Evolutionary conservation across 2,329 filamentous ascomycete species (phyloP).

Genomic region (Phyllosticta capitalensis): DNA sequence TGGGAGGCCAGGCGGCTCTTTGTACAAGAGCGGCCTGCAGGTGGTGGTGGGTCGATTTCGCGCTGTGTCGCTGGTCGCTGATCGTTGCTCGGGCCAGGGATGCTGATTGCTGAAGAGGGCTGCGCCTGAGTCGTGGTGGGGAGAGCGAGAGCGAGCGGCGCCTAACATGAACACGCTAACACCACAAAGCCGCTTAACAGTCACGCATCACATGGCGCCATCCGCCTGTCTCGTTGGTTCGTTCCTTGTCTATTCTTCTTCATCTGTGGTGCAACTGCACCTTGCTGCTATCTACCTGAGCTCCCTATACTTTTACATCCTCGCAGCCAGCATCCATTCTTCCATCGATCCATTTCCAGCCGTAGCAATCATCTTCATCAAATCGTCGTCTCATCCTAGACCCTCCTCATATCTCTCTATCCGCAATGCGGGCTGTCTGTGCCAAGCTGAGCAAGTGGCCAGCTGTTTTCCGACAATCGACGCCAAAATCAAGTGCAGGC

Average conservation of each 20-base stretch:
- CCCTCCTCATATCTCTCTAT: neutral
- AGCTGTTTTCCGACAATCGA: neutral
- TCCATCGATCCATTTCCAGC: too few species aligned
- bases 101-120: constrained; percentile 1
- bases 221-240: neutral
- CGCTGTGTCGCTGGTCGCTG: constrained; percentile 2
- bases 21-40: neutral
- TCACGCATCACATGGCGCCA: neutral
- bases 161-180: too few species aligned
- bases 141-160: constrained; percentile 6
- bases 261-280: neutral
- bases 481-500: neutral
- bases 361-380: neutral
- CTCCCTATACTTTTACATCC: neutral
- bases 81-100: constrained; percentile 9
- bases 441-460: neutral
- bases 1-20: neutral
- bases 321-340: too few species aligned
- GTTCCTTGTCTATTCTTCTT: neutral
- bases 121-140: constrained; percentile 9
- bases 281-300: too few species aligned
- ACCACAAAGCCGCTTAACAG: neutral
- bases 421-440: neutral
- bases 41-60: neutral
- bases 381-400: neutral